Evolutionary conservation across 331 rosid genomes (phyloP).

Genomic region (Malus hybrid): DNA sequence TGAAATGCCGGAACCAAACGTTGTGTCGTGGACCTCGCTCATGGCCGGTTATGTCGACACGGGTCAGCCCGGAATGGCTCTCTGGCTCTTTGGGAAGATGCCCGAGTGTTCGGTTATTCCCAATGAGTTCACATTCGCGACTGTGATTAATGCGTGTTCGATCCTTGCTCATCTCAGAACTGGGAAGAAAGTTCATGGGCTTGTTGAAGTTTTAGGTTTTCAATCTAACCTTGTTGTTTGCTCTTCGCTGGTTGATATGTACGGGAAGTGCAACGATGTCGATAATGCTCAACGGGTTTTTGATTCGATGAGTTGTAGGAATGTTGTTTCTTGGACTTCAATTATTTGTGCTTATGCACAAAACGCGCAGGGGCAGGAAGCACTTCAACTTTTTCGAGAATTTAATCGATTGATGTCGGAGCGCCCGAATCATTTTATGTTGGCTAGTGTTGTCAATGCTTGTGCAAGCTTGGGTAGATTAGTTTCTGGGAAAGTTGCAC

Average conservation of each 20-base stretch:
- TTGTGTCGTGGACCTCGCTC: conserved; percentile 79
- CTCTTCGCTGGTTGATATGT: conserved; percentile 78
- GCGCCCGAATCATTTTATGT: conserved; percentile 64
- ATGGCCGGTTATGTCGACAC: conserved; percentile 48
- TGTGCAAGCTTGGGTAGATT: conserved; percentile 69
- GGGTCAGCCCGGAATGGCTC: conserved; percentile 36
- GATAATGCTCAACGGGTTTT: conserved; percentile 46
- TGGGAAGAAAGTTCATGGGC: conserved; percentile 52
- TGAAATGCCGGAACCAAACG: conserved; percentile 49
- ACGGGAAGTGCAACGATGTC: conserved; percentile 67
- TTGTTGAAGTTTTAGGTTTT: conserved; percentile 40
- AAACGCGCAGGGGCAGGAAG: conserved; percentile 53
- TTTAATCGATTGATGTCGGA: conserved; percentile 29
- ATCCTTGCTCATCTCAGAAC: conserved; percentile 37
- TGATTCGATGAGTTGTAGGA: conserved; percentile 48
- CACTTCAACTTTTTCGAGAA: conserved; percentile 44
- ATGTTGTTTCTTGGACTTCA: conserved; percentile 83
- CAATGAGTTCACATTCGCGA: conserved; percentile 63
- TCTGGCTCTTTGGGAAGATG: conserved; percentile 43
- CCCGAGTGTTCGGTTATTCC: conserved; percentile 36
- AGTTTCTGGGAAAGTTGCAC: conserved; percentile 57
- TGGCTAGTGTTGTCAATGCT: conserved; percentile 53
- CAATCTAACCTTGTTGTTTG: conserved; percentile 41
- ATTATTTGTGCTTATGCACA: conserved; percentile 70
- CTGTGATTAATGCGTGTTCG: conserved; percentile 66